phyloP scores from a whole-genome alignment of 2,329 filamentous ascomycete genomes.

The Trichoderma atrobrunneum region DNA sequence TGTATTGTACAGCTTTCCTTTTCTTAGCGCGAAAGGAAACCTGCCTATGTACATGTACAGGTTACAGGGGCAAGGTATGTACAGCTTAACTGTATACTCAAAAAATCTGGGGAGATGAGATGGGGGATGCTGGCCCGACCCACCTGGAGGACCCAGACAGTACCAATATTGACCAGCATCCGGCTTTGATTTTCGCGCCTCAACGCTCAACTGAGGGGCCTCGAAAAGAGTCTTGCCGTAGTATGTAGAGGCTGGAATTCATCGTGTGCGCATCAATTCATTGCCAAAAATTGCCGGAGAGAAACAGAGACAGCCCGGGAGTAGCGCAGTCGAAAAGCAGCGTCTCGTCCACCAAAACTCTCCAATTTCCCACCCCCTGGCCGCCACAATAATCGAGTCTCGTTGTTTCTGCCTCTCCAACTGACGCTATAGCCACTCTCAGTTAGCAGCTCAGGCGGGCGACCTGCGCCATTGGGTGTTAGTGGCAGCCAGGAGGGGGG shows the following conservation, averaged over 20 bases:
- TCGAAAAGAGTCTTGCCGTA: neutral
- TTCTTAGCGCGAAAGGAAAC: no score
- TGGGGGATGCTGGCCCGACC: neutral
- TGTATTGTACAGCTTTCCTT: no score
- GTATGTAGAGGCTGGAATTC: neutral
- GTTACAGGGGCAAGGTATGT: no score
- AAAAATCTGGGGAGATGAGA: neutral
- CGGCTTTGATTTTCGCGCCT: constrained; percentile 6
- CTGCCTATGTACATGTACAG: no score
- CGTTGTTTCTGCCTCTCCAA: neutral
- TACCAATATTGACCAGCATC: neutral
- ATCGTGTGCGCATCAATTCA: neutral
- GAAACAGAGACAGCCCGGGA: neutral
- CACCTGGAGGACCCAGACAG: neutral
- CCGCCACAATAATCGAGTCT: neutral
- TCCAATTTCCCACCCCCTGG: constrained; percentile 7
- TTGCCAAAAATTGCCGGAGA: neutral
- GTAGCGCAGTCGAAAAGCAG: neutral
- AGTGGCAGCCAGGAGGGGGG: neutral
- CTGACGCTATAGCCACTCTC: constrained; percentile 7
- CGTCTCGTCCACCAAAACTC: neutral
- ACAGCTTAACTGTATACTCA: no score
- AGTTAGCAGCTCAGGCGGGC: constrained; percentile 6
- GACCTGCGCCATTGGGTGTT: constrained; percentile 15
- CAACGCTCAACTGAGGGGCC: neutral